phyloP scores from a whole-genome alignment of 2,329 filamentous ascomycete species.

The Diaporthe australafricana region DNA sequence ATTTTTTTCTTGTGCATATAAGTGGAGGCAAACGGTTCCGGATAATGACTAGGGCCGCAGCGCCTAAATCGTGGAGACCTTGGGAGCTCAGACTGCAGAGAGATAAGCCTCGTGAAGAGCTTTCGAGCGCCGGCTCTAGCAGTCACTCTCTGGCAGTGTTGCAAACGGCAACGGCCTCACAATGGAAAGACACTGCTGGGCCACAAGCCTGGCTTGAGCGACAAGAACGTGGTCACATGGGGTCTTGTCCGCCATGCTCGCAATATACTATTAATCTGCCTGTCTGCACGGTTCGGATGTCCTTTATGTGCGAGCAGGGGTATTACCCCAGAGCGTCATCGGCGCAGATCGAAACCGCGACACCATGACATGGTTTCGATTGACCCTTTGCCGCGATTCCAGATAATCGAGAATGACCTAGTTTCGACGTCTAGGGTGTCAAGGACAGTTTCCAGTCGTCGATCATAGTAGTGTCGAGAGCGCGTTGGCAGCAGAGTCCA shows the following conservation, averaged over 20 bases:
- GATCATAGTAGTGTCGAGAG: slow-evolving; percentile 6
- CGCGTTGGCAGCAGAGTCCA: neutral
- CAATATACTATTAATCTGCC: neutral
- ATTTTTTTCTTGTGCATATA: slow-evolving; percentile 31
- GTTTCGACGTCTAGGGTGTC: neutral
- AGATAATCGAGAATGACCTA: neutral
- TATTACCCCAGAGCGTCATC: neutral
- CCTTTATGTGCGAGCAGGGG: neutral
- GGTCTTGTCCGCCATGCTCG: neutral
- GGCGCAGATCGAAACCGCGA: neutral
- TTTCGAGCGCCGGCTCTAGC: neutral
- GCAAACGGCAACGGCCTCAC: neutral
- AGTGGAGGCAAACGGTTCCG: slow-evolving; percentile 30
- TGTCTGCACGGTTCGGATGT: neutral
- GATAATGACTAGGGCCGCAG: slow-evolving; percentile 27
- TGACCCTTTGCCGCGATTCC: slow-evolving; percentile 1
- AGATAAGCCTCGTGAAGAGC: slow-evolving; percentile 20
- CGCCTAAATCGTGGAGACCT: slow-evolving; percentile 24
- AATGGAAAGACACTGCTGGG: slow-evolving; percentile 4
- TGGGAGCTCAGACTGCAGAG: slow-evolving; percentile 4
- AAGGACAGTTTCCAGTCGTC: neutral
- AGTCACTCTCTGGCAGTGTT: neutral
- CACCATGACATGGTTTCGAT: slow-evolving; percentile 7
- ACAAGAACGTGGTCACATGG: neutral
- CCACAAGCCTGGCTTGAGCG: neutral